These are phyloP conservation scores for Sextonia rubra DNA, from an alignment of 164 flowering plant genomes.

Conservation along the genomic window DNA sequence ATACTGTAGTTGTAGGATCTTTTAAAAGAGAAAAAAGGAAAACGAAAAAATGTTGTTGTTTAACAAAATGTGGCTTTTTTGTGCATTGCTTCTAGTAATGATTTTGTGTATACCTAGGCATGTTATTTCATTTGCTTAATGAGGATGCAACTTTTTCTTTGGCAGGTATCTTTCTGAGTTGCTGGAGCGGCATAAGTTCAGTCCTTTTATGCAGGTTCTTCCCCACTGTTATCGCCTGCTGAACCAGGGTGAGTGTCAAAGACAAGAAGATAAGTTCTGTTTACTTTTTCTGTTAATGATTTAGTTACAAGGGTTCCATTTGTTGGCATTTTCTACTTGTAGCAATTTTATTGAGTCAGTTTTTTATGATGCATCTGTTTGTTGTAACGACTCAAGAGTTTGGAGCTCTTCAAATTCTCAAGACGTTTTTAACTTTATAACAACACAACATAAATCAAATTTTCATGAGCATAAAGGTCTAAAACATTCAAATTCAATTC, in stretches of 20 bases:
- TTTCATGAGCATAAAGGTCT: too few species aligned
- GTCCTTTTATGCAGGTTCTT: constrained; percentile 79
- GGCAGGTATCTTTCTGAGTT: constrained; percentile 82
- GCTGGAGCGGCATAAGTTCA: constrained; percentile 74
- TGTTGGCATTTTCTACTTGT: too few species aligned
- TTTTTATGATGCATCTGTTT: background rate
- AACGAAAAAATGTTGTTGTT: background rate
- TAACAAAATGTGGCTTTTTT: background rate
- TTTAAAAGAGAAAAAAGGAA: too few species aligned
- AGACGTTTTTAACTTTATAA: too few species aligned
- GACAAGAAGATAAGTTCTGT: background rate
- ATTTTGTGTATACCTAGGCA: background rate
- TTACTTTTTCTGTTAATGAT: background rate
- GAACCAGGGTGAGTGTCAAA: too few species aligned
- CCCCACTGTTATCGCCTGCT: constrained; percentile 66
- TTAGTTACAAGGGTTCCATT: background rate
- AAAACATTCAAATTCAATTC: too few species aligned
- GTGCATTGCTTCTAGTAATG: background rate
- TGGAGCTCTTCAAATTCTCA: too few species aligned
- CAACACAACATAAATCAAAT: too few species aligned
- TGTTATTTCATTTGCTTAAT: too few species aligned
- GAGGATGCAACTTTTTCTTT: constrained; percentile 9
- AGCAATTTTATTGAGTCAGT: background rate
- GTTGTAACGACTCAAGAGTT: too few species aligned
- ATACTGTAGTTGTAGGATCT: too few species aligned